phyloP scores from a whole-genome alignment of 176 grass and related monocot species.

The Bromus sterilis region DNA sequence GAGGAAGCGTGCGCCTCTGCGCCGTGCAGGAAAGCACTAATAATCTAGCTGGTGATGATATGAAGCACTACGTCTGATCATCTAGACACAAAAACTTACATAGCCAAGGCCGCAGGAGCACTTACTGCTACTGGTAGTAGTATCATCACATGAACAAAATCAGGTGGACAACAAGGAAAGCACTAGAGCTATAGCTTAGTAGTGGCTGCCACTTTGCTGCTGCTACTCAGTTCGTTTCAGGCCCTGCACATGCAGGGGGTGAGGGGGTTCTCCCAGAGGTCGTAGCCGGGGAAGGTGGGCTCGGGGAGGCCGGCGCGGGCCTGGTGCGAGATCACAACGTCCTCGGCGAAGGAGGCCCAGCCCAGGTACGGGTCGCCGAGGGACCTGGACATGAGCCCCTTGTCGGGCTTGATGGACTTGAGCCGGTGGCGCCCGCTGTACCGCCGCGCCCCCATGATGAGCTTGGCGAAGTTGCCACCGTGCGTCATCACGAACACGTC shows the following conservation, averaged over 20 bases:
- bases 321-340: constrained; percentile 59
- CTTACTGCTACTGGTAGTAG: background rate
- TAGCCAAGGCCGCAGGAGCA: background rate
- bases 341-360: constrained; percentile 64
- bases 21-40: background rate
- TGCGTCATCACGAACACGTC: constrained; percentile 85
- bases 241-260: constrained; percentile 72
- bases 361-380: constrained; percentile 74
- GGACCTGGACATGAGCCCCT: constrained; percentile 84
- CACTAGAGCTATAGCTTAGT: background rate
- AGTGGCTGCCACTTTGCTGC: background rate
- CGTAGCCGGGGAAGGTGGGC: constrained; percentile 65
- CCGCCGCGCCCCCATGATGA: constrained; percentile 66
- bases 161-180: background rate
- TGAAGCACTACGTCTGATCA: background rate
- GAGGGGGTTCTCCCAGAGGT: constrained; percentile 78
- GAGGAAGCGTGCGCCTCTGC: background rate
- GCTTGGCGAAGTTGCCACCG: constrained; percentile 81
- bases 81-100: background rate
- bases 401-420: constrained; percentile 83
- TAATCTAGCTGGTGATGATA: background rate
- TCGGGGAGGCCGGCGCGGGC: constrained; percentile 58
- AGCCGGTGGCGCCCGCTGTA: constrained; percentile 58
- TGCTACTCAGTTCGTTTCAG: background rate
- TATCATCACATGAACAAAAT: background rate